Conservation (phyloP, 148 eudicot species). For the Silene latifolia region DNA sequence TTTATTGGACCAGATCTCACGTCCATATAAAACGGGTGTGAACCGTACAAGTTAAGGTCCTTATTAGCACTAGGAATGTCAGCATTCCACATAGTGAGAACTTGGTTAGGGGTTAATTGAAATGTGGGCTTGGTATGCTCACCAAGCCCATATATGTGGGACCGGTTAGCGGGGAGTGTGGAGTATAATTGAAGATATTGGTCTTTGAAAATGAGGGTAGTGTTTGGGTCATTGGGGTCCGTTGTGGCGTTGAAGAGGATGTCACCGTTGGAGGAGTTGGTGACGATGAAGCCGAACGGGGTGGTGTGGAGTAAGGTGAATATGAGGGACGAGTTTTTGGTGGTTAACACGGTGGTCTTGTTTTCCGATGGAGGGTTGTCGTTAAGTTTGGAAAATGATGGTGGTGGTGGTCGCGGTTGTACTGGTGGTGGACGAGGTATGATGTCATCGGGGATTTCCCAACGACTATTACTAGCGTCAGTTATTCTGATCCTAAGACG, state of each 20-base stretch:
- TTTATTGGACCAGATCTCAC: not conserved
- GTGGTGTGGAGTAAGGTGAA: slow-evolving; percentile 66
- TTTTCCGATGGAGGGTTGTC: too few species aligned
- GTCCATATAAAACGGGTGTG: too few species aligned
- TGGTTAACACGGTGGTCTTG: slow-evolving; percentile 11
- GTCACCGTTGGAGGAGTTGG: slow-evolving; percentile 52
- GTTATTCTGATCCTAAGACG: slow-evolving; percentile 41
- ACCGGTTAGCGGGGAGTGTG: slow-evolving; percentile 27
- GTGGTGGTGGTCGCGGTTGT: slow-evolving; percentile 8
- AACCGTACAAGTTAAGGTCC: too few species aligned
- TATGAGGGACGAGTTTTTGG: slow-evolving; percentile 47
- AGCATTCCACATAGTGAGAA: too few species aligned
- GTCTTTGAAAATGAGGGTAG: slow-evolving; percentile 37
- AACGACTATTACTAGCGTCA: slow-evolving; percentile 25
- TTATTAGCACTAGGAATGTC: too few species aligned
- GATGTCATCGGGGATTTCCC: slow-evolving; percentile 40
- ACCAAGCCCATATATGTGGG: too few species aligned
- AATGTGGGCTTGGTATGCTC: too few species aligned
- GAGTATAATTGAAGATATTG: slow-evolving; percentile 43
- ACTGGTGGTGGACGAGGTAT: slow-evolving; percentile 13
- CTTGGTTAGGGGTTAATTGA: too few species aligned
- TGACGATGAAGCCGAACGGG: slow-evolving; percentile 62
- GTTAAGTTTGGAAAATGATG: too few species aligned
- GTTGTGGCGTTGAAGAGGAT: slow-evolving; percentile 40
- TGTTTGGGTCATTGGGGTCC: too few species aligned